Conservation (phyloP, 2,329 filamentous ascomycete species). For the Gremmenia infestans region DNA sequence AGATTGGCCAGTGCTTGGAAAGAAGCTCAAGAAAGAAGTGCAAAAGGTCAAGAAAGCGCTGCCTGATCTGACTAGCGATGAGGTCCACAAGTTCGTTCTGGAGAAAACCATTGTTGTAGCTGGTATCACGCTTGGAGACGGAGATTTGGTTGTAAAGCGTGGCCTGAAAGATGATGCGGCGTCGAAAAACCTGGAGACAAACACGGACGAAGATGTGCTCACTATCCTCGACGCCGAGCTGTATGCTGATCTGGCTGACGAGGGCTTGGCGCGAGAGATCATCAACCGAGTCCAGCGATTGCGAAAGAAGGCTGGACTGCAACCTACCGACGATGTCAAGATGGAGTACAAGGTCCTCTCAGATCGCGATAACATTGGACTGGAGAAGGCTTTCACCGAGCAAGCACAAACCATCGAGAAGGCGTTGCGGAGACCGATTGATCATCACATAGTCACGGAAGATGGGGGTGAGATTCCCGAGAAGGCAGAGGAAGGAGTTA, state of each 20-base stretch:
- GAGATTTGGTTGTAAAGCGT: constrained; percentile 78
- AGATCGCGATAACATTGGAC: constrained; percentile 71
- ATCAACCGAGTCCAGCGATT: constrained; percentile 89
- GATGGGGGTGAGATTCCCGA: constrained; percentile 49
- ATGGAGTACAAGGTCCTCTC: constrained; percentile 85
- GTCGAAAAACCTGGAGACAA: constrained; percentile 74
- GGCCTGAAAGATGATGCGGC: constrained; percentile 68
- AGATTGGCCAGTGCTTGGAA: constrained; percentile 91
- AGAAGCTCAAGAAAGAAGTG: constrained; percentile 96
- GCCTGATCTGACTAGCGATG: constrained; percentile 68
- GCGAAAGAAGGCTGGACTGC: constrained; percentile 87
- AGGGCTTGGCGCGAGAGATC: constrained; percentile 86
- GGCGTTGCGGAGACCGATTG: constrained; percentile 69
- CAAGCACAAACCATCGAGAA: constrained; percentile 69
- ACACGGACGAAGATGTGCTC: constrained; percentile 84
- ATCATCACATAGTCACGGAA: constrained; percentile 59
- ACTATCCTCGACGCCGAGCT: constrained; percentile 81
- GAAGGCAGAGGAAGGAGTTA: constrained; percentile 52
- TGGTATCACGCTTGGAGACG: constrained; percentile 75
- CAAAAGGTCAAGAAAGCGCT: constrained; percentile 87
- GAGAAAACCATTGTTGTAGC: constrained; percentile 75
- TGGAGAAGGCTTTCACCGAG: constrained; percentile 63
- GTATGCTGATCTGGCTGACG: constrained; percentile 79
- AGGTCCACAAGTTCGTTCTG: constrained; percentile 74
- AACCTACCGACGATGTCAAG: constrained; percentile 88